A percentile compares a stretch with the other conserved stretches of the same genome.
Conservation (phyloP, 192 early-diverging fungal species). For the Coemansia aciculifera region DNA sequence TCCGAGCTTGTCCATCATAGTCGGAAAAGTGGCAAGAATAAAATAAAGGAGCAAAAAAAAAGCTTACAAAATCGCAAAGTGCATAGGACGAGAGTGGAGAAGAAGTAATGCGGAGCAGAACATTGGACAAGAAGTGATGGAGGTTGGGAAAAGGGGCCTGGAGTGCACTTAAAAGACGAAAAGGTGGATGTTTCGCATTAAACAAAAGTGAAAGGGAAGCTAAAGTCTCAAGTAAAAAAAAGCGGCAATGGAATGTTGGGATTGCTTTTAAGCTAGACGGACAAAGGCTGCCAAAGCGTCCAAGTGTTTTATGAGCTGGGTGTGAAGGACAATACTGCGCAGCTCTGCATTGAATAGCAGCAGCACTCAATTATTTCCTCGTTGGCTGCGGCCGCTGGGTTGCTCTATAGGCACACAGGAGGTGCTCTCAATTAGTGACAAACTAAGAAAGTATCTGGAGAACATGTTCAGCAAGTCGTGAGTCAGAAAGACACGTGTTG, state of each 20-base stretch:
- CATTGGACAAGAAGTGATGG: not conserved
- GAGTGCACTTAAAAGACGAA: not conserved
- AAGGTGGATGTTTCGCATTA: not conserved
- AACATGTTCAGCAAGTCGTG: not conserved
- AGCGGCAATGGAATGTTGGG: not conserved
- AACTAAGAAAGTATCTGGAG: not conserved
- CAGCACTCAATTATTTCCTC: not conserved
- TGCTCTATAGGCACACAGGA: not conserved
- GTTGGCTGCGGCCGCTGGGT: not conserved
- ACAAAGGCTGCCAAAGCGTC: not conserved
- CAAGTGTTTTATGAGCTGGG: not conserved
- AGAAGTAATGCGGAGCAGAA: not conserved
- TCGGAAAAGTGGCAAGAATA: not conserved
- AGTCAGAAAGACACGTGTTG: slow-evolving; percentile 4
- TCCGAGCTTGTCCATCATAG: slow-evolving; percentile 21
- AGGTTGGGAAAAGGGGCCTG: not conserved
- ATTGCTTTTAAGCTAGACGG: not conserved
- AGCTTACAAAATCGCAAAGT: not conserved
- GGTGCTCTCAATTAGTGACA: not conserved
- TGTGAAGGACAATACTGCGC: not conserved
- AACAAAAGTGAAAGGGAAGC: not conserved
- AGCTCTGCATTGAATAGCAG: not conserved
- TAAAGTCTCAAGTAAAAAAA: not conserved
- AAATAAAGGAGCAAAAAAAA: slow-evolving; percentile 5
- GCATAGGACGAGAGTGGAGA: not conserved